Conservation (phyloP, 2,329 filamentous ascomycete genomes). For the Epicoccum sorghinum region DNA sequence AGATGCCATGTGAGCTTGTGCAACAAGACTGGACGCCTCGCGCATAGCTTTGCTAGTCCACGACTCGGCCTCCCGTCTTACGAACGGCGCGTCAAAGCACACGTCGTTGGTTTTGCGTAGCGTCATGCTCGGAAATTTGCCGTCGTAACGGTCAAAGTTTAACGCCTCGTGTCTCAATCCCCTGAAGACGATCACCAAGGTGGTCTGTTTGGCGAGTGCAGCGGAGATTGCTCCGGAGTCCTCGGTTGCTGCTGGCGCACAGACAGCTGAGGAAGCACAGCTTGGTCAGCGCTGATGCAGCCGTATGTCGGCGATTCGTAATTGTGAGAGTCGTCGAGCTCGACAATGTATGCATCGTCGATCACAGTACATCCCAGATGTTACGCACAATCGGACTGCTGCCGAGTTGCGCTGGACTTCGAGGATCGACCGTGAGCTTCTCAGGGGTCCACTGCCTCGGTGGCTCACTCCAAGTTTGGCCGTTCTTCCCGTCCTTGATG, state of each 20-base stretch:
- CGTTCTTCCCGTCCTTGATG: slow-evolving; percentile 38
- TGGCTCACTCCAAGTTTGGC: slow-evolving; percentile 36
- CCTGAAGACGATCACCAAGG: neutral
- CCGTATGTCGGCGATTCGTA: slow-evolving; percentile 8
- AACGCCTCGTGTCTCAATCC: slow-evolving; percentile 1
- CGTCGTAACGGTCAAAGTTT: slow-evolving; percentile 8
- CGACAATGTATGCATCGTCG: neutral
- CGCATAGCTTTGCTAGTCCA: too few relatives aligned
- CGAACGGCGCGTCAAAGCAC: too few relatives aligned
- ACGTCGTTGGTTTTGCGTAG: too few relatives aligned
- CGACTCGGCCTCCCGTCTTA: too few relatives aligned
- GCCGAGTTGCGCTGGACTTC: slow-evolving; percentile 76
- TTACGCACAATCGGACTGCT: slow-evolving; percentile 77
- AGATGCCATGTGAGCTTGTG: too few relatives aligned
- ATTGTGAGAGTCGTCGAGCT: neutral
- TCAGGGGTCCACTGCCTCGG: slow-evolving; percentile 56
- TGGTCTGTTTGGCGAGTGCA: slow-evolving; percentile 6
- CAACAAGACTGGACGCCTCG: too few relatives aligned
- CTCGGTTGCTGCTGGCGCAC: slow-evolving; percentile 7
- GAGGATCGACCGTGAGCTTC: slow-evolving; percentile 68
- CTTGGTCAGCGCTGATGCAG: slow-evolving; percentile 2
- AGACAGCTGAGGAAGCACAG: neutral
- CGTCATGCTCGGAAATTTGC: slow-evolving; percentile 10
- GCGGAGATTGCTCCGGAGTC: slow-evolving; percentile 7
- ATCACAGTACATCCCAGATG: slow-evolving; percentile 77